Evolutionary conservation across 208 protist genomes (phyloP).

Genomic region (Crithidia thermophila): DNA sequence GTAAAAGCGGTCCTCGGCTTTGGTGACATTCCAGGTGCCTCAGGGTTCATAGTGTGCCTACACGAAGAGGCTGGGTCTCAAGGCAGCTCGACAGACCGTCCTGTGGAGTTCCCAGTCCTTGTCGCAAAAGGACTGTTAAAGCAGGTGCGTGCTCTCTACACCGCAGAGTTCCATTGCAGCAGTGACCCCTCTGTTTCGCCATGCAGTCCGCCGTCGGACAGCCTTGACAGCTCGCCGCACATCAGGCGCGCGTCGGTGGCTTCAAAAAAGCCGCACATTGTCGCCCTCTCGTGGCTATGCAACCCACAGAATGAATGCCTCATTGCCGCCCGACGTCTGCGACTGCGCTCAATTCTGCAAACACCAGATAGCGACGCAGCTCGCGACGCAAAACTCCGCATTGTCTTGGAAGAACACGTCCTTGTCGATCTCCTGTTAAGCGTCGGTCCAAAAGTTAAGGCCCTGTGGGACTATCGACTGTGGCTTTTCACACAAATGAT

Average conservation of each 20-base stretch:
- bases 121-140: too few relatives aligned
- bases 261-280: background rate
- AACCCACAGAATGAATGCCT: slow-evolving; percentile 14
- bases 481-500: slow-evolving; percentile 42
- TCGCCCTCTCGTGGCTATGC: slow-evolving; percentile 20
- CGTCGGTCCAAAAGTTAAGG: slow-evolving; percentile 41
- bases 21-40: too few relatives aligned
- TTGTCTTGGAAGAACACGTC: slow-evolving; percentile 43
- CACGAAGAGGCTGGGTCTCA: too few relatives aligned
- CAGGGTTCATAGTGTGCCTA: too few relatives aligned
- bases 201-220: too few relatives aligned
- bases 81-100: too few relatives aligned
- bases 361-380: background rate
- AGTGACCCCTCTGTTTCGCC: too few relatives aligned
- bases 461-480: slow-evolving; percentile 58
- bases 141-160: background rate
- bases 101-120: too few relatives aligned
- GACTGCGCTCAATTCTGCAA: background rate
- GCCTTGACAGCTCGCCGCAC: slow-evolving; percentile 14
- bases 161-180: background rate
- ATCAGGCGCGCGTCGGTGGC: slow-evolving; percentile 13
- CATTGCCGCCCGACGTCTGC: background rate
- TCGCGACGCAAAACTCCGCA: background rate
- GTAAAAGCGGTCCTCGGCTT: too few relatives aligned
- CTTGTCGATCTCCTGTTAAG: slow-evolving; percentile 54